These are phyloP conservation scores for Acanthamoeba triangularis DNA, from an alignment of 208 protist species.

Conservation along the genomic window DNA sequence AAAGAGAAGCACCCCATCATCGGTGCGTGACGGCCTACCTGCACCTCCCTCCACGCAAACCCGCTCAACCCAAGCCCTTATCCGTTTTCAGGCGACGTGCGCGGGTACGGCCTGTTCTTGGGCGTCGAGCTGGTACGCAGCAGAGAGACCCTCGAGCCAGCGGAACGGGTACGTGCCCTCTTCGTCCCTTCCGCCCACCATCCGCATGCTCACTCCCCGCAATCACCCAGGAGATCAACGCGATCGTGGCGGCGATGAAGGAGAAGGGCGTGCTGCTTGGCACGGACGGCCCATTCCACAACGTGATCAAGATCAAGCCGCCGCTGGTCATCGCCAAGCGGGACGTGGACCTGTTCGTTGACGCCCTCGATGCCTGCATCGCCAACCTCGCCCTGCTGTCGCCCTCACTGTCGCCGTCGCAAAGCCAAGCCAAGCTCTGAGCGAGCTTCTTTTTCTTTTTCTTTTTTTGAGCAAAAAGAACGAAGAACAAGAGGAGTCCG, in stretches of 20 bases:
- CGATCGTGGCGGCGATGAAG: conserved; percentile 23
- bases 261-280: conserved; percentile 64
- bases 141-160: conserved; percentile 61
- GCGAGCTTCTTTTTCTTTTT: too few species aligned
- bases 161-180: background rate
- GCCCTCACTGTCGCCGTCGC: background rate
- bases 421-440: background rate
- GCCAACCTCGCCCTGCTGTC: background rate
- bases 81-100: conserved; percentile 58
- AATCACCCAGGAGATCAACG: background rate
- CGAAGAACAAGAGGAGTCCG: too few species aligned
- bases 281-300: conserved; percentile 65
- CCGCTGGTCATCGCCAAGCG: conserved; percentile 46
- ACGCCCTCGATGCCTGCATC: conserved; percentile 49
- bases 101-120: conserved; percentile 72
- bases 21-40: background rate
- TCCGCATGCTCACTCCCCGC: background rate
- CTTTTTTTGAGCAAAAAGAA: too few species aligned
- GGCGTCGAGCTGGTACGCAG: conserved; percentile 72
- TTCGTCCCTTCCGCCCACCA: too few species aligned
- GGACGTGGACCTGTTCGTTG: conserved; percentile 38
- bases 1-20: conserved; percentile 58
- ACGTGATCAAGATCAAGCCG: conserved; percentile 78
- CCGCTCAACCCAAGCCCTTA: background rate
- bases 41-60: background rate